Conservation (phyloP, 1,284 basidiomycete species). For the Tremellales sp. region DNA sequence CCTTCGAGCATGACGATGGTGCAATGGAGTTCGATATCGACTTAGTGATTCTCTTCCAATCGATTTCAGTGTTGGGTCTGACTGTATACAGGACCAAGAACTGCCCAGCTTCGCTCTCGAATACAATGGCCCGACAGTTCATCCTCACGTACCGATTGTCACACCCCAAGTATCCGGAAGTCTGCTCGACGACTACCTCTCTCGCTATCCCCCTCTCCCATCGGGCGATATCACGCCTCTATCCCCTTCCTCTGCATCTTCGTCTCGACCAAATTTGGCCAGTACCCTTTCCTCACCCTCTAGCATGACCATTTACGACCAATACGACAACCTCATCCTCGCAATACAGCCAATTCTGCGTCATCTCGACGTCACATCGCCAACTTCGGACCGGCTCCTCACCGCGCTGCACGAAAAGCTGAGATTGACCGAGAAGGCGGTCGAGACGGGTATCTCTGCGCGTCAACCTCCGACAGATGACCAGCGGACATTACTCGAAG, state of each 20-base stretch:
- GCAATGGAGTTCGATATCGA: conserved; percentile 6
- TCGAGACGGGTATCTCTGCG: not conserved
- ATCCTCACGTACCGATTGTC: too few species aligned
- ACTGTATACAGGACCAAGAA: too few species aligned
- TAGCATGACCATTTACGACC: too few species aligned
- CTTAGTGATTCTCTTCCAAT: not conserved
- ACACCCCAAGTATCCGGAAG: too few species aligned
- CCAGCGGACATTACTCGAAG: not conserved
- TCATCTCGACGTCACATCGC: not conserved
- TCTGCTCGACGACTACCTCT: not conserved
- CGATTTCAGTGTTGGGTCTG: too few species aligned
- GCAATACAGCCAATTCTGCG: not conserved
- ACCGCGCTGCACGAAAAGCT: not conserved
- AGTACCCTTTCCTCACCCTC: too few species aligned
- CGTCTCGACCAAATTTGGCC: too few species aligned
- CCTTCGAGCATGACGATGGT: not conserved
- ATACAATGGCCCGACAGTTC: too few species aligned
- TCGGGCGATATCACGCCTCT: too few species aligned
- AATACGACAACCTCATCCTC: not conserved
- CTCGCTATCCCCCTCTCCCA: too few species aligned
- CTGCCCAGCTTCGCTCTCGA: too few species aligned
- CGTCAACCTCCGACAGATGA: not conserved
- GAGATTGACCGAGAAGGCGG: not conserved
- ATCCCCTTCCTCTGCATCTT: too few species aligned
- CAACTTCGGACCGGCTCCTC: not conserved